phyloP scores from a whole-genome alignment of 257 asterid genomes.

The Solanum chilense region DNA sequence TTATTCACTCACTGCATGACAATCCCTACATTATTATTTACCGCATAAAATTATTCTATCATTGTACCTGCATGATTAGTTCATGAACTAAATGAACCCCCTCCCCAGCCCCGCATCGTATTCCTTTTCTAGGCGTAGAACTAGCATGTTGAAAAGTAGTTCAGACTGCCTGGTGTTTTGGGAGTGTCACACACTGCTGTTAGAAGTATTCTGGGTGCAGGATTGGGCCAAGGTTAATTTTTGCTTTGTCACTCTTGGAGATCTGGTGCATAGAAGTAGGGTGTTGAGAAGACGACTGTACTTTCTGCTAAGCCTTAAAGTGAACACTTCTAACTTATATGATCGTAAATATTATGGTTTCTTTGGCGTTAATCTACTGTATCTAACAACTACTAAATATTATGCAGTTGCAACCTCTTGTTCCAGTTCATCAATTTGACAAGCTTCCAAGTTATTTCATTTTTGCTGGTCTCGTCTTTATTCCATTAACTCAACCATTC shows the following conservation, averaged over 20 bases:
- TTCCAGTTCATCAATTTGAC: slow-evolving; percentile 96
- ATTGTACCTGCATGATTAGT: neutral
- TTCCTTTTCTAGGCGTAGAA: neutral
- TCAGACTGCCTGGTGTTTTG: neutral
- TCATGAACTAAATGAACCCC: too few relatives aligned
- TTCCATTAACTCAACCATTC: slow-evolving; percentile 89
- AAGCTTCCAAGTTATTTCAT: slow-evolving; percentile 90
- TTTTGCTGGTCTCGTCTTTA: slow-evolving; percentile 86
- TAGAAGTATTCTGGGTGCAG: neutral
- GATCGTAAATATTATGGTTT: neutral
- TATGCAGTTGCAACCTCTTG: slow-evolving; percentile 81
- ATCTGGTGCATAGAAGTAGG: neutral
- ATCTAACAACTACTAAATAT: neutral
- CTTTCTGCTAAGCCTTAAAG: neutral
- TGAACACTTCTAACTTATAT: neutral
- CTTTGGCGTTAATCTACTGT: neutral
- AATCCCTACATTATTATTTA: neutral
- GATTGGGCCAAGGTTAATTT: neutral
- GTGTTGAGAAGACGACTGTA: neutral
- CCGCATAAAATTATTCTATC: neutral
- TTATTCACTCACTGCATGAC: neutral
- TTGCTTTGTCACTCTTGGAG: neutral
- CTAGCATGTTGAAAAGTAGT: neutral
- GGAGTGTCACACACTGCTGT: neutral
- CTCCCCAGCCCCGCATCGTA: too few relatives aligned